phyloP scores from a whole-genome alignment of 352 stramenopile species.

The Phytophthora cajani region DNA sequence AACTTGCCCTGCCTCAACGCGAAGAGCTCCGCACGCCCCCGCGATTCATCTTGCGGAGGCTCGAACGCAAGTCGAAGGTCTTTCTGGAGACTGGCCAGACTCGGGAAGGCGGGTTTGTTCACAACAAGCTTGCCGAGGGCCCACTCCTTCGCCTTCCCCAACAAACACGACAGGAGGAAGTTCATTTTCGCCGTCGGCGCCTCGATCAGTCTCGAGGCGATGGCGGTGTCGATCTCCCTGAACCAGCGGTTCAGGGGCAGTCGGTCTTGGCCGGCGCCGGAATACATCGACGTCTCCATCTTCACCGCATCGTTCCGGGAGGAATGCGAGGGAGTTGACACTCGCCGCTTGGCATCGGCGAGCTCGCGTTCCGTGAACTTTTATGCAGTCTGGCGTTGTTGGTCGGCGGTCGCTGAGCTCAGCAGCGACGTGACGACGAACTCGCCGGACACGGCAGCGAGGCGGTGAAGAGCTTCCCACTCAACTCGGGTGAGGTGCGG shows the following conservation, averaged over 20 bases:
- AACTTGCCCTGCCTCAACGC: no score
- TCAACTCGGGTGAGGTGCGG: background rate
- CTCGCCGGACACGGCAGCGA: background rate
- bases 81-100: no score
- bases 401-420: background rate
- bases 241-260: conserved; percentile 6
- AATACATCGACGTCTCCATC: conserved; percentile 8
- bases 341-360: conserved; percentile 3
- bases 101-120: background rate
- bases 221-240: background rate
- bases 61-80: conserved; percentile 1
- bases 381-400: background rate
- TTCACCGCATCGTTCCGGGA: conserved; percentile 3
- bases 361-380: conserved; percentile 9
- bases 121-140: conserved; percentile 10
- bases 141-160: conserved; percentile 8
- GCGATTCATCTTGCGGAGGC: no score
- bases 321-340: conserved; percentile 5
- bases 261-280: background rate
- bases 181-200: background rate
- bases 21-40: no score
- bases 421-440: background rate
- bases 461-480: background rate
- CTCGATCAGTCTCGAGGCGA: background rate
- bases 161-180: background rate